Evolutionary conservation across 768 basidiomycete genomes (phyloP).

Genomic region (Suillus sp.): DNA sequence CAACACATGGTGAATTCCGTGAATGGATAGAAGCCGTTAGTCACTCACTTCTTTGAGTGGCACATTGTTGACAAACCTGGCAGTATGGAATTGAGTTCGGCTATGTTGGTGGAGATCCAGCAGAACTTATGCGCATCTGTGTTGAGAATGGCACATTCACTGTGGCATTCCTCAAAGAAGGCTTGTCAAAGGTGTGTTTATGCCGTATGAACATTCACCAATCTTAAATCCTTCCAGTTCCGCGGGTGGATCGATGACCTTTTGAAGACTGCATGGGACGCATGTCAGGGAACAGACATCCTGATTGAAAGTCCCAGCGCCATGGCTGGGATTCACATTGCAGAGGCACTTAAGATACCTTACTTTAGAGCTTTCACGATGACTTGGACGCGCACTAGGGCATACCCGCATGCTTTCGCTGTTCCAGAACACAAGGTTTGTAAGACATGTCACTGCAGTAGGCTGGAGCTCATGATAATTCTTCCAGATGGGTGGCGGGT

Average conservation of each 20-base stretch:
- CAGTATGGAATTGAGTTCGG: constrained; percentile 97
- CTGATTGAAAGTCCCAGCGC: constrained; percentile 95
- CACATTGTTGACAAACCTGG: constrained; percentile 13
- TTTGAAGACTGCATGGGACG: constrained; percentile 93
- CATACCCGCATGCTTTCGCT: constrained; percentile 97
- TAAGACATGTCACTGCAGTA: constrained; percentile 10
- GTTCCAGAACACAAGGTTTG: constrained; percentile 91
- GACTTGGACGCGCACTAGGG: constrained; percentile 97
- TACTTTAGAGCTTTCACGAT: constrained; percentile 97
- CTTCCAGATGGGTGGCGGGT: constrained; percentile 86
- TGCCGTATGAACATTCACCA: constrained; percentile 7
- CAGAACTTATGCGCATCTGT: constrained; percentile 96
- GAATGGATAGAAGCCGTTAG: constrained; percentile 94
- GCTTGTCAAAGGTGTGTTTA: constrained; percentile 71
- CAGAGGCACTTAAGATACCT: constrained; percentile 89
- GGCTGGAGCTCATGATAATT: constrained; percentile 20
- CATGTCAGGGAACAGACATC: constrained; percentile 92
- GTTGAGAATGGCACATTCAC: constrained; percentile 99
- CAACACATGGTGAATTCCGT: constrained; percentile 93
- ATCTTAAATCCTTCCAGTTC: constrained; percentile 55
- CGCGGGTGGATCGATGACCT: constrained; percentile 98
- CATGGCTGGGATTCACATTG: constrained; percentile 97
- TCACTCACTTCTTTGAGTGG: constrained; percentile 16
- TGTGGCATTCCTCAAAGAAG: constrained; percentile 91
- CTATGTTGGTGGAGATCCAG: constrained; percentile 94